A percentile compares a stretch with the other conserved stretches of the same genome.
Conservation (phyloP, 2,329 filamentous ascomycete species). For the Hirsutella rhossiliensis region DNA sequence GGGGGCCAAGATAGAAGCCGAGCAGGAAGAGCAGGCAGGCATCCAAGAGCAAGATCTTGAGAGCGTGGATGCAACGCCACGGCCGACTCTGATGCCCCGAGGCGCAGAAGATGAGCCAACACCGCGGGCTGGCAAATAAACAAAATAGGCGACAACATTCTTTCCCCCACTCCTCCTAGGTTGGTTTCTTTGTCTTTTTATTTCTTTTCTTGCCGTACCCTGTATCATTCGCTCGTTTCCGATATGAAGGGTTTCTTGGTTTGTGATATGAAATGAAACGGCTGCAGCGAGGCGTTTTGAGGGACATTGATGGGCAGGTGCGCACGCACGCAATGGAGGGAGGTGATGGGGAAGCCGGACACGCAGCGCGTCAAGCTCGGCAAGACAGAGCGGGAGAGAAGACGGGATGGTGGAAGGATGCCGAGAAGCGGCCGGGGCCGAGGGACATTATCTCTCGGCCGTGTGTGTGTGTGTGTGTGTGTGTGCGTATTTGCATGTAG, state of each 20-base stretch:
- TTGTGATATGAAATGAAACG: constrained; percentile 4
- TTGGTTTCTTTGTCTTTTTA: not conserved
- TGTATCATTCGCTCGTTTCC: constrained; percentile 1
- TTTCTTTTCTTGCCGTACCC: not conserved
- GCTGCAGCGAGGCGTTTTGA: constrained; percentile 11
- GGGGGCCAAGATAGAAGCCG: not conserved
- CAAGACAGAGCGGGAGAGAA: not conserved
- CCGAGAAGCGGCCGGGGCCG: not conserved
- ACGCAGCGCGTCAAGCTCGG: not conserved
- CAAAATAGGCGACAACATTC: not conserved
- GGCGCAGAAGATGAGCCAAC: constrained; percentile 25
- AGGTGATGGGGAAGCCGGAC: not conserved
- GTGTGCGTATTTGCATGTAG: not conserved
- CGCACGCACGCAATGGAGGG: not conserved
- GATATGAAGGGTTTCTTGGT: constrained; percentile 3
- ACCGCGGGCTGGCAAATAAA: constrained; percentile 19
- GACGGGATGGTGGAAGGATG: not conserved
- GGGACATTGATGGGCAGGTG: not conserved
- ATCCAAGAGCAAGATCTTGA: not conserved
- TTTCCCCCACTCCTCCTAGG: not conserved
- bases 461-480: not conserved
- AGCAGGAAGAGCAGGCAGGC: not conserved
- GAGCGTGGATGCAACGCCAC: constrained; percentile 31
- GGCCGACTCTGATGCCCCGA: constrained; percentile 15
- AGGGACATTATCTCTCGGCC: not conserved